Base-by-base conservation (phyloP, 331 rosid genomes). In the Rosa hybrid region DNA sequence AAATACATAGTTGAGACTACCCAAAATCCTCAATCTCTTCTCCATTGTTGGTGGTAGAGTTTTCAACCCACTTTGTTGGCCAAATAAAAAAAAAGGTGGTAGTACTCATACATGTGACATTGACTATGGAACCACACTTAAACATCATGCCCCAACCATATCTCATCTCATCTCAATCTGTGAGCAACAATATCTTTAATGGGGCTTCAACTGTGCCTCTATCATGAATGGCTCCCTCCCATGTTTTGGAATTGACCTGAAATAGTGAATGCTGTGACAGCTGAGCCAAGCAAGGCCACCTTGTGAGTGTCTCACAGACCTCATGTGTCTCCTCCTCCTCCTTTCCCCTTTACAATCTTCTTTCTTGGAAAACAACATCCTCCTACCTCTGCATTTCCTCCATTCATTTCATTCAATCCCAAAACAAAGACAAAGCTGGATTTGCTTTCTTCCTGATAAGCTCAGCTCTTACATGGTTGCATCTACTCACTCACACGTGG, bases 401-500 rank as follows among this genome's bases (percentile, higher is more conserved):
- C 63, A n/a, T 30, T 18, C 51, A 59, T 30, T 7, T 20, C 3
- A 38, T 49, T 20, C 27, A 56, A 20, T 53, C 30, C 6, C 8
- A 57, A 57, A 57, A 57, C 64, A n/a, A 49, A 1, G 54, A 46
- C 64, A 30, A 30, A 48, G 21, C 42, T 71, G 46, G 16, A 4
- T 39, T 21, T 34, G 17, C 30, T 63, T 64, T 30, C 44, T 64
- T 64, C n/a, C 39, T 41, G 80, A 83, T 75, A 88, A 51, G 69
- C 69, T 27, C 69, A 60, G 3, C 69, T 63, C 69, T 34, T 77
- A 20, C 80, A 77, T 34, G 64, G 74, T 49, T 77, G 21, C 89
- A 87, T 78, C 86, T 57, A 78, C 85, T 82, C 82, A 44, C 30
- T 77, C 81, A 90, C 91, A 86, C 86, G 87, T 77, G 88, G 86